Evolutionary conservation across 2,329 filamentous ascomycete species (phyloP).

Genomic region (Sporothrix dimorphospora): DNA sequence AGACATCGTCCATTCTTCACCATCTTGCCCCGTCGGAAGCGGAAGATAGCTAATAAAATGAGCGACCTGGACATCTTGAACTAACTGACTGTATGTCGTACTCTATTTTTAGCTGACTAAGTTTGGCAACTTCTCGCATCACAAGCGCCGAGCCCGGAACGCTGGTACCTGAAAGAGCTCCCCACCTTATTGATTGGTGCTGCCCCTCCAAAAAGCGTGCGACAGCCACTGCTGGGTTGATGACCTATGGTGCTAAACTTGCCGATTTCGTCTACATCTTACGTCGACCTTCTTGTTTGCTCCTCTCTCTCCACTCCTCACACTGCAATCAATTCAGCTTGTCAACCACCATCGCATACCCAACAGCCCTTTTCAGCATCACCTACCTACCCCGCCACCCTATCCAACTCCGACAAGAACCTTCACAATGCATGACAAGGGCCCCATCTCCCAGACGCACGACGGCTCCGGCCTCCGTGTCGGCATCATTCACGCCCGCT

Average conservation of each 20-base stretch:
- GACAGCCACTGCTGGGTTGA: not conserved
- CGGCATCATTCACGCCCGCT: slow-evolving; percentile 93
- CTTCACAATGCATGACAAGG: slow-evolving; percentile 54
- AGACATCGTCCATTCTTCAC: slow-evolving; percentile 11
- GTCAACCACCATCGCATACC: not conserved
- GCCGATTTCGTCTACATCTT: not conserved
- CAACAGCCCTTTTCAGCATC: not conserved
- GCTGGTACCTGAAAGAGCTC: slow-evolving; percentile 20
- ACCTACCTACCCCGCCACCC: not conserved
- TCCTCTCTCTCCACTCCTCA: not conserved
- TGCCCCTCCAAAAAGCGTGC: slow-evolving; percentile 16
- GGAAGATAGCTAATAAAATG: not conserved
- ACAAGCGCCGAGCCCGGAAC: not conserved
- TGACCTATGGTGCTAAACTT: not conserved
- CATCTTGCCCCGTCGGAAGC: slow-evolving; percentile 4
- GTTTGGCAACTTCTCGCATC: not conserved
- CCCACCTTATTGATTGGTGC: not conserved
- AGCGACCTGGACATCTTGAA: not conserved
- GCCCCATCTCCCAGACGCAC: slow-evolving; percentile 60
- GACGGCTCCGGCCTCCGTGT: slow-evolving; percentile 78
- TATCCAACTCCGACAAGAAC: not conserved
- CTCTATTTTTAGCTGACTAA: slow-evolving; percentile 19
- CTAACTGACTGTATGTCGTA: not conserved
- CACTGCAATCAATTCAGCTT: not conserved
- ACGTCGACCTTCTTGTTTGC: not conserved